A percentile compares a stretch with the other conserved stretches of the same genome.
These are phyloP conservation scores for Phytophthora citrophthora DNA, from an alignment of 352 stramenopile species.

Conservation along the genomic window DNA sequence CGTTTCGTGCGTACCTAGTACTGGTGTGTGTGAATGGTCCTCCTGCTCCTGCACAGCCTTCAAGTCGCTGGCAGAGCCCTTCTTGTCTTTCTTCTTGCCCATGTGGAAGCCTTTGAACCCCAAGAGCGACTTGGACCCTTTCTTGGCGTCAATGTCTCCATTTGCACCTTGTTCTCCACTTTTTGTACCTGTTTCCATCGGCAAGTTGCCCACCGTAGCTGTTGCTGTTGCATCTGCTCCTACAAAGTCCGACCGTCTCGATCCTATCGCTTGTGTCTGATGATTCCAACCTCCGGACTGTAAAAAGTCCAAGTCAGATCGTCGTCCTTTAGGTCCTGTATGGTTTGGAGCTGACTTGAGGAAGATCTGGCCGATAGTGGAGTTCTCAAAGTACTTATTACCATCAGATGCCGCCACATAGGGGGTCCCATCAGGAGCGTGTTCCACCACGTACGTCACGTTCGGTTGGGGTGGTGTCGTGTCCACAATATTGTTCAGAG, in stretches of 20 bases:
- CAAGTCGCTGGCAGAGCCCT: constrained; percentile 14
- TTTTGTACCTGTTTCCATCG: neutral
- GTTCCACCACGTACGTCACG: constrained; percentile 47
- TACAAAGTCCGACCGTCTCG: constrained; percentile 25
- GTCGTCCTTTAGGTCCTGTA: constrained; percentile 15
- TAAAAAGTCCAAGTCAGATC: constrained; percentile 46
- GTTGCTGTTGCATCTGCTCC: constrained; percentile 8
- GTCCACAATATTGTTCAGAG: constrained; percentile 50
- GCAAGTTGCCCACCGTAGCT: neutral
- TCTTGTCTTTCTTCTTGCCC: constrained; percentile 36
- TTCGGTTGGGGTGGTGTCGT: constrained; percentile 41
- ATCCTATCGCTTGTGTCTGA: constrained; percentile 2
- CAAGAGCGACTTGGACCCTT: constrained; percentile 26
- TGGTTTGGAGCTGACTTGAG: constrained; percentile 24
- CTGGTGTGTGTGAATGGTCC: constrained; percentile 3
- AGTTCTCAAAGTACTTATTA: constrained; percentile 49
- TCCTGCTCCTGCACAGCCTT: constrained; percentile 15
- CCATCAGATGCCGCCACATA: constrained; percentile 52
- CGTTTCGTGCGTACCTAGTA: constrained; percentile 11
- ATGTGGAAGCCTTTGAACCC: constrained; percentile 35
- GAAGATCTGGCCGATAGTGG: constrained; percentile 56
- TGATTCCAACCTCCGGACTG: constrained; percentile 24
- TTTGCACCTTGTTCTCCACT: constrained; percentile 7
- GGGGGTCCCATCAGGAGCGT: constrained; percentile 40
- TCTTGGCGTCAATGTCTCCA: constrained; percentile 20